These are phyloP conservation scores for Wickerhamiella shivajii DNA, from an alignment of 805 yeast genomes.

Conservation along the genomic window DNA sequence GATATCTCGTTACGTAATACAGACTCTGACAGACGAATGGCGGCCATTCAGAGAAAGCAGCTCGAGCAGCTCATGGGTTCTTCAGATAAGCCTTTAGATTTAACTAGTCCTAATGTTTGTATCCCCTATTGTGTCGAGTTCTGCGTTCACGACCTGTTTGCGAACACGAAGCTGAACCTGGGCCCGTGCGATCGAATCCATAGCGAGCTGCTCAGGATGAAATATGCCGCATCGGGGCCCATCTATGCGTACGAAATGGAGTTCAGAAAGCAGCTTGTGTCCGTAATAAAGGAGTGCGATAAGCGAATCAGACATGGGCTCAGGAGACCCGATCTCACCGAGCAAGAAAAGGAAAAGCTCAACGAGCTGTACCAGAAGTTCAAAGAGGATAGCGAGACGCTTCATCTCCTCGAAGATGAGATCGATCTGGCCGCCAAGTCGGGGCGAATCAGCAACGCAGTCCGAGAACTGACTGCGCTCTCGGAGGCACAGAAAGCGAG, in stretches of 20 bases:
- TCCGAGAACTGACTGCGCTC: slow-evolving; percentile 17
- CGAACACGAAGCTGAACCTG: slow-evolving; percentile 65
- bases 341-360: slow-evolving; percentile 13
- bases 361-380: slow-evolving; percentile 31
- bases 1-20: too few relatives aligned
- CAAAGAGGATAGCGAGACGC: too few relatives aligned
- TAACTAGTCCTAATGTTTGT: slow-evolving; percentile 51
- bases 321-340: slow-evolving; percentile 39
- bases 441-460: slow-evolving; percentile 24
- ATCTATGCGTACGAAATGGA: slow-evolving; percentile 35
- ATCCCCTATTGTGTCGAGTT: slow-evolving; percentile 69
- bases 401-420: slow-evolving; percentile 11
- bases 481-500: slow-evolving; percentile 1
- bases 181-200: slow-evolving; percentile 73
- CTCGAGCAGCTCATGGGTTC: slow-evolving; percentile 74
- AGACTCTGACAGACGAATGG: too few relatives aligned
- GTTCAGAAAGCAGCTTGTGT: slow-evolving; percentile 33
- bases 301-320: slow-evolving; percentile 47
- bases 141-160: slow-evolving; percentile 74
- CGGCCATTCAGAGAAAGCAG: slow-evolving; percentile 62
- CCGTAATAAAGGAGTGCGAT: slow-evolving; percentile 53
- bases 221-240: slow-evolving; percentile 33
- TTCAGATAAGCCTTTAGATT: slow-evolving; percentile 16
- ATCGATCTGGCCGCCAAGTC: slow-evolving; percentile 11
- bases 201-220: slow-evolving; percentile 53